Evolutionary conservation across 108 stramenopile genomes (phyloP), one percentile per base, ranked within the genome.

Genomic region (Cyclotella sp.): DNA sequence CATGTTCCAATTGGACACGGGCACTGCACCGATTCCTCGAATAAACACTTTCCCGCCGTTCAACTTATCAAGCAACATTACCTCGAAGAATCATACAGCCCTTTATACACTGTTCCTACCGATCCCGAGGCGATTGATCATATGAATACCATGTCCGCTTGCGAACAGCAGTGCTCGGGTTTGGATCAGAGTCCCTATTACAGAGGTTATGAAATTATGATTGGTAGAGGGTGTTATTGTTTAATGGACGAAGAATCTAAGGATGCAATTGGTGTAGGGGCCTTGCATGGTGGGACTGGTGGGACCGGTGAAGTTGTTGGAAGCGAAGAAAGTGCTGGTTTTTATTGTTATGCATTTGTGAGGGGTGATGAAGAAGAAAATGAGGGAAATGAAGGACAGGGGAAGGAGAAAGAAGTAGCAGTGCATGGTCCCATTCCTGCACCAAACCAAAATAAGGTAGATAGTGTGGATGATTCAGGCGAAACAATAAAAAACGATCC

Each of bases 201-300:
- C 12, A 13, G 29, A 30, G 60, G 60, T 29, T 61, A 61, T 39
- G 60, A 61, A 61, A 61, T 61, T 34, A 39, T 61, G 14, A n/a
- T 61, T 61, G 60, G 60, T 1, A 15, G 34, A 14, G 60, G 60
- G 34, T 61, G 60, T n/a, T 61, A 61, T 39, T 61, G 60, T 39
- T 30, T 61, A 39, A 39, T 61, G 29, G 60, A 61, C 14, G 11
- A 61, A 13, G 30, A 0, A 39, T 29, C n/a, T 0, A 15, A 39
- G 30, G 60, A 61, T 61, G 55, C 3, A 57, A 12, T 12, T 1
- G 12, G n/a, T 24, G 55, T 12, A 5, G 55, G 8, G 24, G 55
- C 19, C 4, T 57, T 19, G 24, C 55, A 34, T 61, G 60, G 29
- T 6, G 34, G 13, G 19, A 39, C 30, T 61, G 14, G 12, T 61